Conservation (phyloP, 2,329 filamentous ascomycete genomes). For the Penicillium sp. region DNA sequence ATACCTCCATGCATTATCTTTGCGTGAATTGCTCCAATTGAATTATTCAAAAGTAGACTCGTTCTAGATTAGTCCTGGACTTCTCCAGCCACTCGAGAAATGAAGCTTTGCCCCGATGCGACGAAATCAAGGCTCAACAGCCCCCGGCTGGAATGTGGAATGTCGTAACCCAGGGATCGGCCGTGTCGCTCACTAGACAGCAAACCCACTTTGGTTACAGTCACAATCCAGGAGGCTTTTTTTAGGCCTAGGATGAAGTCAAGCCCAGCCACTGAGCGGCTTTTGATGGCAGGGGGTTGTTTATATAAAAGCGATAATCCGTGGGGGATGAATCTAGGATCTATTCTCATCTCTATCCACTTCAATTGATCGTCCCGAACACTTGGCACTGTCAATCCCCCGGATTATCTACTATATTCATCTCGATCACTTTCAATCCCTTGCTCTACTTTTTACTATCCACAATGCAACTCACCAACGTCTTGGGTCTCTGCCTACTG, state of each 20-base stretch:
- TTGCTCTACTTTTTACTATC: not conserved
- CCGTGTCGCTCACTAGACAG: constrained; percentile 5
- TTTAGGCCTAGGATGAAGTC: not conserved
- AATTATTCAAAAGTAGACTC: not conserved
- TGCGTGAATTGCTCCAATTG: not conserved
- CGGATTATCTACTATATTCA: not conserved
- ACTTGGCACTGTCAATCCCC: not conserved
- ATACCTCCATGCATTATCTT: not conserved
- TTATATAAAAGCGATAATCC: constrained; percentile 9
- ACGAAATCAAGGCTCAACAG: not conserved
- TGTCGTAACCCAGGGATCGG: constrained; percentile 16
- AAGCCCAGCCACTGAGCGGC: not conserved
- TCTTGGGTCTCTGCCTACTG: constrained; percentile 17
- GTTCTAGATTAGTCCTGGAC: not conserved
- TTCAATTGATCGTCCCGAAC: not conserved
- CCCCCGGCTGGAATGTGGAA: constrained; percentile 23
- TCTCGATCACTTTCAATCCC: not conserved
- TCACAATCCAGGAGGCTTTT: constrained; percentile 17
- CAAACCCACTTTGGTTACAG: constrained; percentile 4
- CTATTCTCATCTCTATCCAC: not conserved
- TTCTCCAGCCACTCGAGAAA: not conserved
- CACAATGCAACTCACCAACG: constrained; percentile 27
- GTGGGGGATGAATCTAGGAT: not conserved
- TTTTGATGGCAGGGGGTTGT: not conserved
- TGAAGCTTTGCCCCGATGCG: not conserved